Base-by-base conservation (phyloP, 2,329 filamentous ascomycete species). In the Lachnellula hyalina region DNA sequence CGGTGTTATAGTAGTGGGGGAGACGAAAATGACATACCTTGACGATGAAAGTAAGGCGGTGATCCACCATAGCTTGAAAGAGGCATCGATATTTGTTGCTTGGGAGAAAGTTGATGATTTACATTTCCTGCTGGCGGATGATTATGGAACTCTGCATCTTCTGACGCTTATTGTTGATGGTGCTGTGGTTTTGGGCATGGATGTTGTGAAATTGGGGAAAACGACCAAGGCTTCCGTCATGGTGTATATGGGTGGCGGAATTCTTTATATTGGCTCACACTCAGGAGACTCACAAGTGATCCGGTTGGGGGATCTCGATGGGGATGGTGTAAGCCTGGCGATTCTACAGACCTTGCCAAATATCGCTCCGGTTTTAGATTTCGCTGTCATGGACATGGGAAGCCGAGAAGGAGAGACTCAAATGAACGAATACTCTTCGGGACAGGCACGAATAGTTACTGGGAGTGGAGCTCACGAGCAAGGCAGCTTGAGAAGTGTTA, bases 351-450 rank as follows among this genome's bases (percentile, higher is more conserved):
- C 83, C 0, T 78, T 95, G 53, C 75, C 82, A 3, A 99, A 96
- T 67, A 90, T 97, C 63, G 91, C 89, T 0, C 94, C 94, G 0
- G 89, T 99, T 42, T 74, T 97, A 40, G 94, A 99, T 68, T 96
- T 99, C 64, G 86, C 89, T 1, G 84, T 99, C 15, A 96, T 97
- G 90, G 94, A 97, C 66, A 88, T 97, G 79, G 93, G 92, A 0
- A 92, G 90, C 63, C 80, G 90, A 53, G 86, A 89, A 56, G 86
- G 86, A 21, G 87, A 94, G 60, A 83, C 79, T 8, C 85, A 90
- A 55, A 87, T 86, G 3, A 95, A 94, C 65, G 89, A 94, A 59
- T 99, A 96, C 67, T 96, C 92, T 0, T 96, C 93, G 0, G 94
- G 94, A 0, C 93, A 99, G 72, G 92, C 94, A 46, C 83, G 92